Base-by-base conservation (phyloP, 352 stramenopile genomes). In the Saprolegnia parasitica region DNA sequence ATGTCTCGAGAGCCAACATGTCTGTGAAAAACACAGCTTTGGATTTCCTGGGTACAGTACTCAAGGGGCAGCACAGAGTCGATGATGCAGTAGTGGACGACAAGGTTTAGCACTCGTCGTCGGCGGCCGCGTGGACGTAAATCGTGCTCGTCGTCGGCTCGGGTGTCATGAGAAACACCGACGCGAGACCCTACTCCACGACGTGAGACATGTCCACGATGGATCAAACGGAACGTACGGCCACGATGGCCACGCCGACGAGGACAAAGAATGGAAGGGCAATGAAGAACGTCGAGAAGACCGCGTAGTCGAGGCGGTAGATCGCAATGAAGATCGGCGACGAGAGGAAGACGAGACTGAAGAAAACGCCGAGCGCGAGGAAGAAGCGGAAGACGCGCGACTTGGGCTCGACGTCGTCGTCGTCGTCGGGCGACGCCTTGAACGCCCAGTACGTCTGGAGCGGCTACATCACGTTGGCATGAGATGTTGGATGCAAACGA, bases 341-440 rank as follows among this genome's bases (percentile, higher is more conserved):
- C 32, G 35, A 11, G 11, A 26, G 62, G 40, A 68, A 68, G 8
- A 57, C 47, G 11, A 68, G 16, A n/a, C 47, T 42, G 32, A 68
- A 16, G 42, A 68, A 58, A 6, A 50, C 15, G 20, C 47, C 20
- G 16, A 68, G n/a, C 11, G 62, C 35, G n/a, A 24, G 6, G 20
- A 47, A 54, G n/a, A 68, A 61, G 15, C 62, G 62, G 24, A 29
- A 57, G 16, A 37, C 47, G 16, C 21, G 46, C 23, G 62, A 60
- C 52, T 60, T 60, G 24, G 52, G 62, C 32, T 45, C 62, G 10
- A 23, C 62, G 29, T 29, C 26, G 1, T 68, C 62, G 23, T 58
- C 46, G 54, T 61, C 54, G 46, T 66, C 58, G 16, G 50, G 32
- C 26, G 63, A 61, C 10, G 35, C 40, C 24, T 70, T 70, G 3